Conservation (phyloP, 2,329 filamentous ascomycete genomes). For the Paracamarosporium sp. region DNA sequence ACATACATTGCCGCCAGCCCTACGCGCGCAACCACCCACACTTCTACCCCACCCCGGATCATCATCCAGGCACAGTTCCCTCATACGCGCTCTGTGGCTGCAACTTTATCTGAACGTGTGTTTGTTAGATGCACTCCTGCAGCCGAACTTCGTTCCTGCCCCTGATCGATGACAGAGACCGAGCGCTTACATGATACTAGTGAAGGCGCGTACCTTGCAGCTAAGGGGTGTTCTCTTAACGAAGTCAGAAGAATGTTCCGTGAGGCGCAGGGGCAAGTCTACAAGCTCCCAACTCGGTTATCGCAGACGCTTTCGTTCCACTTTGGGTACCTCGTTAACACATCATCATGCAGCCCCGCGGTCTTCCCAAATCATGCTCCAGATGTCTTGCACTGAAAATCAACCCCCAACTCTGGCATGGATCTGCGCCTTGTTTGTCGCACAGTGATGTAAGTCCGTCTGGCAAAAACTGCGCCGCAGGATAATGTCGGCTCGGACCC, state of each 20-base stretch:
- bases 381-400: neutral
- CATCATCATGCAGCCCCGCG: neutral
- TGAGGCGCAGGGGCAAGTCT: neutral
- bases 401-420: neutral
- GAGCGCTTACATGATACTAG: conserved; percentile 11
- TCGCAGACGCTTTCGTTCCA: neutral
- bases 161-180: conserved; percentile 7
- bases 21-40: conserved; percentile 8
- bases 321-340: neutral
- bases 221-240: neutral
- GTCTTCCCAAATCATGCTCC: neutral
- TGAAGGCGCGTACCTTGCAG: conserved; percentile 2
- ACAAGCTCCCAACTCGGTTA: neutral
- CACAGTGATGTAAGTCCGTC: neutral
- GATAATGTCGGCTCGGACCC: neutral
- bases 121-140: conserved; percentile 14
- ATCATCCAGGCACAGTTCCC: conserved; percentile 4
- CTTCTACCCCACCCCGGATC: conserved; percentile 2
- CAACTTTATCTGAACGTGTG: conserved; percentile 32
- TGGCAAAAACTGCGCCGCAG: neutral
- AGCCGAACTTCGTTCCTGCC: conserved; percentile 11
- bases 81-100: conserved; percentile 25
- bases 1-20: conserved; percentile 14
- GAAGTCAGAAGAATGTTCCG: neutral
- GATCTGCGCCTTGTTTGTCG: neutral